Evolutionary conservation across 495 filamentous ascomycete genomes (phyloP).

Genomic region (Talaromyces borbonicus): DNA sequence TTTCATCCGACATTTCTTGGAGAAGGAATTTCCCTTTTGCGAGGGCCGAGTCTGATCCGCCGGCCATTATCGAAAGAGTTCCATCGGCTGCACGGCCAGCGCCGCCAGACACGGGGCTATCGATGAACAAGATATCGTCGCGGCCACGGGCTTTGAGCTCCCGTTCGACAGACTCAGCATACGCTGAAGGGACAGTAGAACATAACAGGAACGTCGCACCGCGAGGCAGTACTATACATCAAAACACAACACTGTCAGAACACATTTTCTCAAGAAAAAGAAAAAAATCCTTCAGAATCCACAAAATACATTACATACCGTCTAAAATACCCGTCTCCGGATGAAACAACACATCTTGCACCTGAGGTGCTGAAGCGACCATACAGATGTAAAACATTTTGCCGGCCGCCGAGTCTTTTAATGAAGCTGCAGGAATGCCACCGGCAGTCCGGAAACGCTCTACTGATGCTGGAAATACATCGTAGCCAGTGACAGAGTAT

Average conservation of each 20-base stretch:
- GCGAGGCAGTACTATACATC: conserved; percentile 36
- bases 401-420: conserved; percentile 51
- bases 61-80: conserved; percentile 73
- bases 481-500: conserved; percentile 63
- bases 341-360: conserved; percentile 54
- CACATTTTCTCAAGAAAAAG: background rate
- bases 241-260: conserved; percentile 3
- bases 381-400: conserved; percentile 62
- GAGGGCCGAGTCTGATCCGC: conserved; percentile 48
- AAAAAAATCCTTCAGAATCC: background rate
- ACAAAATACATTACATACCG: conserved; percentile 8
- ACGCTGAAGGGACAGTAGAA: conserved; percentile 63
- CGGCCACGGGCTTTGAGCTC: conserved; percentile 45
- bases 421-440: conserved; percentile 50
- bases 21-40: conserved; percentile 50
- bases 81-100: conserved; percentile 62
- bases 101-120: conserved; percentile 72
- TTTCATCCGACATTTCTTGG: conserved; percentile 45
- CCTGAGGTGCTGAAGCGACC: conserved; percentile 70
- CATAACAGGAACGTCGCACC: conserved; percentile 58
- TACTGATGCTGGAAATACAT: conserved; percentile 65
- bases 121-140: conserved; percentile 58
- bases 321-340: conserved; percentile 45
- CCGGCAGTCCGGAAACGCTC: conserved; percentile 58
- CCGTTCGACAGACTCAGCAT: conserved; percentile 48